Base-by-base conservation (phyloP, 305 asterid genomes). In the Striga hermonthica region DNA sequence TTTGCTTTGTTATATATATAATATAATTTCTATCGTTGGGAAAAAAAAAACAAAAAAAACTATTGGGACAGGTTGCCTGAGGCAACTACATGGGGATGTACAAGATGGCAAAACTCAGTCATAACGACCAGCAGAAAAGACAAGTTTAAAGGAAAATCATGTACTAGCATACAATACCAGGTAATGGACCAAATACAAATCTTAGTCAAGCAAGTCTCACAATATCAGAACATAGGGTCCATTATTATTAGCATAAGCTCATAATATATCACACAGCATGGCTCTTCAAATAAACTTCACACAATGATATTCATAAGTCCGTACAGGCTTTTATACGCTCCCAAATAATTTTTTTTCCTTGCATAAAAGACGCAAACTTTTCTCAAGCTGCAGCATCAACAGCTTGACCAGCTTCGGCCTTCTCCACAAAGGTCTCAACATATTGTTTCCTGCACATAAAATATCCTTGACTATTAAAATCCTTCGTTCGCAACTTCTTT, bases 361-460 rank as follows among this genome's bases (percentile, higher is more conserved):
- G 59, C 13, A 54, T 3, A 10, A 4, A 22, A 28, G 31, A 22
- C 31, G 31, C 31, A 22, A 22, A 9, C 1, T 37, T 22, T 4
- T 22, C 10, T 22, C 31, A 54, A 52, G 86, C 90, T 65, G 87
- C 73, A 70, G 97, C 80, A 65, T 82, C 74, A 34, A 89, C 91
- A 9, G 85, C 83, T 60, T 13, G 75, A 53, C 74, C 88, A 76
- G 78, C 70, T 57, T 52, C 75, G 0, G 53, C 86, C 71, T 81
- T 68, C 40, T 72, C 48, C 61, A 75, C 80, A 68, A 83, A 85
- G 5, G 73, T 68, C 50, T 87, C 95, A 8, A 89, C 66, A 67
- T 87, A 89, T 58, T 83, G 75, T 58, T 89, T 79, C 82, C 90
- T 84, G 88, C 82, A 68, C 11, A 11, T 10, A 40, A 16, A 44